These are phyloP conservation scores for Cercospora sojina DNA, from an alignment of 2,329 filamentous ascomycete species.

Conservation along the genomic window DNA sequence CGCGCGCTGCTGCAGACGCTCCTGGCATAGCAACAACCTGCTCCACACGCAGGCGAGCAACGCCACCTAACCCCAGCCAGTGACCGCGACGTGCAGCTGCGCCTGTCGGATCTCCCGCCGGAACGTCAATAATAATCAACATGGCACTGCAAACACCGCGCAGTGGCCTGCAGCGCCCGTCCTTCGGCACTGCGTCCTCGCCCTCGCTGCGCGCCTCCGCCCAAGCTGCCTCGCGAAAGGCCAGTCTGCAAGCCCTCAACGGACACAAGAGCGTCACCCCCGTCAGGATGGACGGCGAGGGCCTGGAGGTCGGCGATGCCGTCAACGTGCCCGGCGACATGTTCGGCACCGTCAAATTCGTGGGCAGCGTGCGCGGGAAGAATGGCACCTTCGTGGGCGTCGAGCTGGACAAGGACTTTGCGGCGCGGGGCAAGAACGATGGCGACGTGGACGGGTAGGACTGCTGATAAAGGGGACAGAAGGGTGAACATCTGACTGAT, in stretches of 20 bases:
- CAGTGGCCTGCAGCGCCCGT: conserved; percentile 41
- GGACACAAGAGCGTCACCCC: conserved; percentile 50
- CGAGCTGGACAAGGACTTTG: conserved; percentile 79
- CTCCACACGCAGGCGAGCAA: background rate
- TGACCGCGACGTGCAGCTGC: background rate
- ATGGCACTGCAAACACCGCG: conserved; percentile 48
- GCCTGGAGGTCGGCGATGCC: conserved; percentile 72
- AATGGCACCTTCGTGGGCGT: conserved; percentile 90
- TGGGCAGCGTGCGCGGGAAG: conserved; percentile 84
- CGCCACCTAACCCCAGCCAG: background rate
- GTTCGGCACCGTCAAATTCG: conserved; percentile 83
- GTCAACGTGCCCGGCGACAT: conserved; percentile 94
- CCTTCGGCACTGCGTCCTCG: conserved; percentile 44
- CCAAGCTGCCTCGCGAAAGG: conserved; percentile 63
- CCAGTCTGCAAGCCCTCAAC: conserved; percentile 68
- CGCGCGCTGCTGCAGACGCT: background rate
- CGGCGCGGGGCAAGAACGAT: conserved; percentile 84
- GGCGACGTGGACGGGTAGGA: conserved; percentile 88
- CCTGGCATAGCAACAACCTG: background rate
- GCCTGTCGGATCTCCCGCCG: background rate
- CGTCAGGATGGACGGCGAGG: conserved; percentile 48
- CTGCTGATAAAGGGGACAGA: background rate
- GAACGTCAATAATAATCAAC: conserved; percentile 6
- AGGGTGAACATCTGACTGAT: conserved; percentile 4
- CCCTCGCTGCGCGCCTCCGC: conserved; percentile 44